Conservation (phyloP, 805 yeast species). For the Wickerhamomyces bovis region DNA sequence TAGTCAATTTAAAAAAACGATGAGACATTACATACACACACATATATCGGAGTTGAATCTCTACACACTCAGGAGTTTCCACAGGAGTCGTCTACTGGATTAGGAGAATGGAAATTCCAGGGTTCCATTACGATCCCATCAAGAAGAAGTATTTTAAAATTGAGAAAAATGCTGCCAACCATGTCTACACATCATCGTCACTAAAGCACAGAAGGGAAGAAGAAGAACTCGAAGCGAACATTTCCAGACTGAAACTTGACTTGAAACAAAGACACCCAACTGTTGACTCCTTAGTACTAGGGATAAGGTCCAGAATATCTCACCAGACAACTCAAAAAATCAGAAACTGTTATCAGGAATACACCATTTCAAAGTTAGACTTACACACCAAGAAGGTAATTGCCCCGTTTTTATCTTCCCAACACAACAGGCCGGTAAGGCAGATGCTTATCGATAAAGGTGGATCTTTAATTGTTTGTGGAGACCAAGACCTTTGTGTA, state of each 20-base stretch:
- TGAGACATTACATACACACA: no score
- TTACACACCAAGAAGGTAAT: not conserved
- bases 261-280: not conserved
- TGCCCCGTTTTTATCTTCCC: not conserved
- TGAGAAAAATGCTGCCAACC: conserved; percentile 10
- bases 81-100: no score
- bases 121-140: conserved; percentile 19
- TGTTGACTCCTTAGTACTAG: not conserved
- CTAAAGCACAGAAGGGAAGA: conserved; percentile 12
- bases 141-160: conserved; percentile 24
- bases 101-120: conserved; percentile 21
- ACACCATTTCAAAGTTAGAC: not conserved
- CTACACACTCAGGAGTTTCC: no score
- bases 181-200: conserved; percentile 10
- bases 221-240: conserved; percentile 2
- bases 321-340: not conserved
- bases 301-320: not conserved
- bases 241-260: conserved; percentile 3
- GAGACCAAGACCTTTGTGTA: not conserved
- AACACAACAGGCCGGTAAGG: not conserved
- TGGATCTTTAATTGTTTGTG: not conserved
- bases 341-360: not conserved
- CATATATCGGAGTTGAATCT: no score
- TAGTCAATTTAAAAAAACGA: no score
- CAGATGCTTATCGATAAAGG: not conserved